These are phyloP conservation scores for Apiotrichum mycotoxinovorans DNA, from an alignment of 1,284 basidiomycete species.

Conservation along the genomic window DNA sequence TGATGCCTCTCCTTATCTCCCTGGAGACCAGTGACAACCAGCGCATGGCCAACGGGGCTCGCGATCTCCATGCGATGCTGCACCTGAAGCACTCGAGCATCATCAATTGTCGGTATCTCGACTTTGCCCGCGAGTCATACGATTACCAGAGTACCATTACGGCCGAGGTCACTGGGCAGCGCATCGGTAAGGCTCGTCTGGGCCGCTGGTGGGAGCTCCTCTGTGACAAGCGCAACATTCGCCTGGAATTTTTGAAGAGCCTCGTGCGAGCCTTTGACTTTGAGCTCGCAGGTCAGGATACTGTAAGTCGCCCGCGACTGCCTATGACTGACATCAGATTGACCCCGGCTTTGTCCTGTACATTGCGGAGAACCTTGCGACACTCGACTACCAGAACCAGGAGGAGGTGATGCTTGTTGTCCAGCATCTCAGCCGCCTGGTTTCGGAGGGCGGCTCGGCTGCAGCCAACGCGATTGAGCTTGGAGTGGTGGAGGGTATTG, in stretches of 20 bases:
- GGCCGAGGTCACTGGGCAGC: conserved; percentile 40
- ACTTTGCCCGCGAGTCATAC: conserved; percentile 74
- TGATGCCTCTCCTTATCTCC: conserved; percentile 86
- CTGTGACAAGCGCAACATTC: conserved; percentile 76
- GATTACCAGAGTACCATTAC: conserved; percentile 70
- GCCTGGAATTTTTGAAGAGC: conserved; percentile 81
- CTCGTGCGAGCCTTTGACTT: conserved; percentile 76
- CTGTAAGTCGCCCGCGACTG: conserved; percentile 44
- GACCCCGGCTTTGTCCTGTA: conserved; percentile 80
- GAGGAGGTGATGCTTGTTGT: conserved; percentile 88
- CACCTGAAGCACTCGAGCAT: conserved; percentile 86
- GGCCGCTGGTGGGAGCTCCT: conserved; percentile 87
- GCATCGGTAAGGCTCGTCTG: conserved; percentile 59
- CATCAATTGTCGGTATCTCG: conserved; percentile 76
- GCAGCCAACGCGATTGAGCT: conserved; percentile 54
- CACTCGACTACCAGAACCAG: conserved; percentile 87
- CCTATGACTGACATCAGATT: conserved; percentile 53
- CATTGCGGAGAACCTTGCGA: conserved; percentile 88
- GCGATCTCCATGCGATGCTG: conserved; percentile 72
- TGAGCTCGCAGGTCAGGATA: conserved; percentile 45
- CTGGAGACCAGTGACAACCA: conserved; percentile 75
- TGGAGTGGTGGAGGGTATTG: conserved; percentile 21
- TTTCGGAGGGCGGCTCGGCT: conserved; percentile 75
- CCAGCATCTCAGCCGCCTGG: conserved; percentile 69
- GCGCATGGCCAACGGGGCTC: conserved; percentile 68